phyloP scores from a whole-genome alignment of 1,139 yeast species.

The Diutina sp. region DNA sequence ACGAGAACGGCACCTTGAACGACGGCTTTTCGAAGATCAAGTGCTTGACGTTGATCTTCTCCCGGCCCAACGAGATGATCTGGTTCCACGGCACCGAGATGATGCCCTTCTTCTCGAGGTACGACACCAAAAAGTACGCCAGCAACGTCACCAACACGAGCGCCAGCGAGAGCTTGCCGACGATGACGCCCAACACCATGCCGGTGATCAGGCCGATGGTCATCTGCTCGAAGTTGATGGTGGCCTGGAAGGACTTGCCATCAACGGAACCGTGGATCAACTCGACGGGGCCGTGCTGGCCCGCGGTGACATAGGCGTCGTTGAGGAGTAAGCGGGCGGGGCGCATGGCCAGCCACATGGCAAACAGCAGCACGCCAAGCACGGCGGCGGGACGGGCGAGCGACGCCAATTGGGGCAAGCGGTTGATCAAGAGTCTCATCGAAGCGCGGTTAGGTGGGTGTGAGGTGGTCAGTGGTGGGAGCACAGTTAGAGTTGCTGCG shows the following conservation, averaged over 20 bases:
- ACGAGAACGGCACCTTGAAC: conserved; percentile 47
- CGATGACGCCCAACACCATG: conserved; percentile 43
- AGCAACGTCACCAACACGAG: conserved; percentile 41
- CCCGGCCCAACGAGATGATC: conserved; percentile 31
- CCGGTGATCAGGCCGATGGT: conserved; percentile 62
- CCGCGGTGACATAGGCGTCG: neutral
- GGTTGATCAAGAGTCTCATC: neutral
- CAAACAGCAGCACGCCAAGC: conserved; percentile 2
- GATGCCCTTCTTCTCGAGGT: conserved; percentile 46
- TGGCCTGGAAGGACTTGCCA: neutral
- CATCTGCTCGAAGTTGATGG: conserved; percentile 47
- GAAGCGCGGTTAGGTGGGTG: neutral
- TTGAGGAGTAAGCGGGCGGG: neutral
- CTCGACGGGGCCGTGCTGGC: neutral
- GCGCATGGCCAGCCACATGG: neutral
- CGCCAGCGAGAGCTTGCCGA: conserved; percentile 53
- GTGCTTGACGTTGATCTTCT: conserved; percentile 34
- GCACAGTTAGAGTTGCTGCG: neutral
- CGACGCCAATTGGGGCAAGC: conserved; percentile 1
- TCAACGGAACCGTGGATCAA: neutral
- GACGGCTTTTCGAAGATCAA: conserved; percentile 51
- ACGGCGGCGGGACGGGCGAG: neutral
- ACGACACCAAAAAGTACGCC: conserved; percentile 40
- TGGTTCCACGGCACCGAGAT: conserved; percentile 37
- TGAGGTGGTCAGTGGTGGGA: neutral